phyloP scores from a whole-genome alignment of 805 yeast species.

The Myxozyma lipomycoides region DNA sequence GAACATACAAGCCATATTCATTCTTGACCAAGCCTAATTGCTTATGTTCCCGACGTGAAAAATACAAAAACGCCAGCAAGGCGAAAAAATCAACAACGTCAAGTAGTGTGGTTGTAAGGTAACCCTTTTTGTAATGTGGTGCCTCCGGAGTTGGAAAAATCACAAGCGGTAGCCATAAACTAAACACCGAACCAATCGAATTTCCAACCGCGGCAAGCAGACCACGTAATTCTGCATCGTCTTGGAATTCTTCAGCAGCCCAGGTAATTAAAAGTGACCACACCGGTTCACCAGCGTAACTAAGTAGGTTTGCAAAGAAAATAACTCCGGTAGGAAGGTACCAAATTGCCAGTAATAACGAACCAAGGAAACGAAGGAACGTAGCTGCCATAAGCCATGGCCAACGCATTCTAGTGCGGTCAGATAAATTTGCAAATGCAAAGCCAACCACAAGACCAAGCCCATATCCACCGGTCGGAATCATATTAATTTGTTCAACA shows the following conservation, averaged over 20 bases:
- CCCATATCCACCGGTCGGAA: slow-evolving; percentile 39
- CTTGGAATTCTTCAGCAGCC: slow-evolving; percentile 26
- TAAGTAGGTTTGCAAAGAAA: slow-evolving; percentile 20
- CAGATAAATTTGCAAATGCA: slow-evolving; percentile 35
- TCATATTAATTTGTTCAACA: slow-evolving; percentile 33
- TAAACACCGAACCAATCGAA: slow-evolving; percentile 16
- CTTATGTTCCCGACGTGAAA: slow-evolving; percentile 12
- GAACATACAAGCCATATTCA: slow-evolving; percentile 14
- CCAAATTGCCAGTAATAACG: slow-evolving; percentile 16
- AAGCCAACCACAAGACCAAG: slow-evolving; percentile 34
- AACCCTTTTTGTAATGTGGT: slow-evolving; percentile 20
- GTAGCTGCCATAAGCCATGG: slow-evolving; percentile 29
- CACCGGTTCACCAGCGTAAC: slow-evolving; percentile 19
- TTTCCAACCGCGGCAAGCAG: slow-evolving; percentile 21
- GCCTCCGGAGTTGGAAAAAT: slow-evolving; percentile 19
- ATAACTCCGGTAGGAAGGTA: slow-evolving; percentile 20
- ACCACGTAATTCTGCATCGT: slow-evolving; percentile 24
- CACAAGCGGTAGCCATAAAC: slow-evolving; percentile 29
- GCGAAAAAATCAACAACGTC: slow-evolving; percentile 17
- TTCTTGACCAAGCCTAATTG: slow-evolving; percentile 7
- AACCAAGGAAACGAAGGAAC: slow-evolving; percentile 10
- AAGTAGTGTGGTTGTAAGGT: slow-evolving; percentile 8
- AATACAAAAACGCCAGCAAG: slow-evolving; percentile 11
- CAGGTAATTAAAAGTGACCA: slow-evolving; percentile 23
- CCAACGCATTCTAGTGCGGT: slow-evolving; percentile 34